A percentile compares a stretch with the other conserved stretches of the same genome.
phyloP scores from a whole-genome alignment of 805 yeast genomes.

The Wickerhamomyces strasburgensis region DNA sequence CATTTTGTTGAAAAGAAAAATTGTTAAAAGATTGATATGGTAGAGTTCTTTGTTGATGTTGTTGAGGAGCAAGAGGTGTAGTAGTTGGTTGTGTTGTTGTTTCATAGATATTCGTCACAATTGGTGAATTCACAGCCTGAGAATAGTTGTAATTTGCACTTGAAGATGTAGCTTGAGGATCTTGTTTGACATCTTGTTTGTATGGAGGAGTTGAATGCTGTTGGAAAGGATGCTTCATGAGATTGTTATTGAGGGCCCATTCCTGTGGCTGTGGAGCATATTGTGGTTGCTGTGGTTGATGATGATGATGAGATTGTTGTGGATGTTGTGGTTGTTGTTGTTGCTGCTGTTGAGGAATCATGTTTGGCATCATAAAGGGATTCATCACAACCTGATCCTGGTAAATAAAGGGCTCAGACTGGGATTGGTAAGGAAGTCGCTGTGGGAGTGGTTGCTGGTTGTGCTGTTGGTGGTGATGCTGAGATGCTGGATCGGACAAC shows the following conservation, averaged over 20 bases:
- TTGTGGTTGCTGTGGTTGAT: slow-evolving; percentile 5
- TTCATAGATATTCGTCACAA: too few species aligned
- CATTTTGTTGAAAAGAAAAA: not conserved
- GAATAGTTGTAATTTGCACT: not conserved
- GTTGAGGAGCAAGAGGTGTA: not conserved
- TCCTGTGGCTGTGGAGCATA: not conserved
- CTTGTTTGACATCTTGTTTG: too few species aligned
- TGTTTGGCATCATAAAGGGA: slow-evolving; percentile 1
- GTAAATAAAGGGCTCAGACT: not conserved
- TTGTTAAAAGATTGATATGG: not conserved
- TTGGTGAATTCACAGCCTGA: not conserved
- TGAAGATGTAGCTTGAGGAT: not conserved
- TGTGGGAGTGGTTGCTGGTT: slow-evolving; percentile 3
- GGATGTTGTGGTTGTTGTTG: slow-evolving; percentile 7
- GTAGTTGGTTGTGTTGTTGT: too few species aligned
- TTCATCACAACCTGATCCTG: slow-evolving; percentile 3
- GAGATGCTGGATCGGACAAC: slow-evolving; percentile 1
- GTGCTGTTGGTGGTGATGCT: slow-evolving; percentile 8
- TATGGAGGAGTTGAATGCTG: not conserved
- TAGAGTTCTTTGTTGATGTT: not conserved
- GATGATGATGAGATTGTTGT: slow-evolving; percentile 5
- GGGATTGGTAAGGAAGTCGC: slow-evolving; percentile 8
- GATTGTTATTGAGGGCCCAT: not conserved
- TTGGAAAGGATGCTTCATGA: not conserved
- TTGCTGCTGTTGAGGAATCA: slow-evolving; percentile 4